Evolutionary conservation across 208 protist species (phyloP).

Genomic region (Acanthamoeba castellanii): DNA sequence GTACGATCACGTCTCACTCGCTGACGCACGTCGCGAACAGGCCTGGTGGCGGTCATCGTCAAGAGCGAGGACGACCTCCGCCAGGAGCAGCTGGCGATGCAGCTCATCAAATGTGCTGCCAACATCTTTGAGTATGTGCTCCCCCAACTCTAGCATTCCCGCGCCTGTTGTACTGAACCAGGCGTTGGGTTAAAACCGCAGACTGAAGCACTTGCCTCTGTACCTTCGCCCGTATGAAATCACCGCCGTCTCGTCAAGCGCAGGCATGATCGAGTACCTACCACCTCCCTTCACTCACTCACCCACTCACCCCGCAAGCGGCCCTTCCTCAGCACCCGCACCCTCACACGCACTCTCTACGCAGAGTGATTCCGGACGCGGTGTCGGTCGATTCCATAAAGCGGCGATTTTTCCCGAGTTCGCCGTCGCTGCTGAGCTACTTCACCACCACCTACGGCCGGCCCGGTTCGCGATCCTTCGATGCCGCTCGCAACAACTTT

Average conservation of each 20-base stretch:
- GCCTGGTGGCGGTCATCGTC: constrained; percentile 47
- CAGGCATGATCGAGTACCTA: constrained; percentile 64
- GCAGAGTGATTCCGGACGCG: constrained; percentile 65
- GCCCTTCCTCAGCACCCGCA: neutral
- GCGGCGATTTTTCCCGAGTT: constrained; percentile 69
- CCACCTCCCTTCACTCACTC: neutral
- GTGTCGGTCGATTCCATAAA: constrained; percentile 74
- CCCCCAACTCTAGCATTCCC: neutral
- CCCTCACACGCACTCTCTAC: neutral
- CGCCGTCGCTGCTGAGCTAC: constrained; percentile 41
- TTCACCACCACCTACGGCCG: constrained; percentile 71
- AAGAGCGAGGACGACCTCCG: constrained; percentile 76
- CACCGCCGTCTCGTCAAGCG: constrained; percentile 27
- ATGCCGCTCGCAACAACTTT: constrained; percentile 73
- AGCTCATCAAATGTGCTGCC: constrained; percentile 61
- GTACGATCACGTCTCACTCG: neutral
- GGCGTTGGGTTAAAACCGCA: neutral
- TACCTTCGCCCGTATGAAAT: constrained; percentile 71
- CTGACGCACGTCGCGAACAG: neutral
- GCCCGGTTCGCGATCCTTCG: neutral
- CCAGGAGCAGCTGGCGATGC: constrained; percentile 73
- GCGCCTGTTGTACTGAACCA: no score
- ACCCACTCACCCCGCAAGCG: no score
- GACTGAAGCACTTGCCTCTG: constrained; percentile 28
- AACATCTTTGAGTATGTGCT: constrained; percentile 43